phyloP scores from a whole-genome alignment of 345 rosid genomes.

The Euphorbia tirucalli region DNA sequence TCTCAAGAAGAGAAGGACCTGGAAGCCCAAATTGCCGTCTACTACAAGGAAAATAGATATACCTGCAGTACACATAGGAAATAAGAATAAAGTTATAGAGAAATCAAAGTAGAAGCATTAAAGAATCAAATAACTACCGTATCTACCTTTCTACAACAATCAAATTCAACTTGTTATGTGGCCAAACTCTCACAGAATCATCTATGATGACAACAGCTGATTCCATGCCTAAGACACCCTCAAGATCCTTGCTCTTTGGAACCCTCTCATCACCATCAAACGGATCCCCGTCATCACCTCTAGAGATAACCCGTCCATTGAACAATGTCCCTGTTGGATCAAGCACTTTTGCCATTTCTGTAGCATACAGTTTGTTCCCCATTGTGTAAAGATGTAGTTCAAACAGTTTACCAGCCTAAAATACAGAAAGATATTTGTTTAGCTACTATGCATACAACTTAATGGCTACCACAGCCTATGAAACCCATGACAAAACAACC shows the following conservation, averaged over 20 bases:
- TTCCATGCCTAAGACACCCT: constrained; percentile 99
- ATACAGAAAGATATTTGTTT: constrained; percentile 17
- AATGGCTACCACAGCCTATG: background rate
- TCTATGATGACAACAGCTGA: constrained; percentile 92
- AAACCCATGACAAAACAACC: constrained; percentile 35
- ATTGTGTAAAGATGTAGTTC: constrained; percentile 97
- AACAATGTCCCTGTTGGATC: constrained; percentile 85
- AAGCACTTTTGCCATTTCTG: constrained; percentile 99
- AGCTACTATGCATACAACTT: constrained; percentile 7
- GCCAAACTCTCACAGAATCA: constrained; percentile 98
- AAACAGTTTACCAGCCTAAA: constrained; percentile 83
- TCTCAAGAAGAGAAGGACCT: constrained; percentile 98
- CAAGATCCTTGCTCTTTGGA: constrained; percentile 95
- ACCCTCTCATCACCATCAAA: constrained; percentile 83
- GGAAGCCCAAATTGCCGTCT: constrained; percentile 95
- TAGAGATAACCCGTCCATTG: constrained; percentile 92
- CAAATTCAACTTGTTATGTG: constrained; percentile 82
- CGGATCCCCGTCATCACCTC: constrained; percentile 92
- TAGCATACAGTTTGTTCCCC: constrained; percentile 98
- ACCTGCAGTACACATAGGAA: constrained; percentile 47
- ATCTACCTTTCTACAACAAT: constrained; percentile 90
- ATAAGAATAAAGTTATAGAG: background rate
- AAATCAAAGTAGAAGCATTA: background rate
- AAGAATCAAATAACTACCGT: background rate
- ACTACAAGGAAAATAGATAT: constrained; percentile 93